These are phyloP conservation scores for Gomphus bonarii DNA, from an alignment of 1,284 basidiomycete genomes.

Conservation along the genomic window DNA sequence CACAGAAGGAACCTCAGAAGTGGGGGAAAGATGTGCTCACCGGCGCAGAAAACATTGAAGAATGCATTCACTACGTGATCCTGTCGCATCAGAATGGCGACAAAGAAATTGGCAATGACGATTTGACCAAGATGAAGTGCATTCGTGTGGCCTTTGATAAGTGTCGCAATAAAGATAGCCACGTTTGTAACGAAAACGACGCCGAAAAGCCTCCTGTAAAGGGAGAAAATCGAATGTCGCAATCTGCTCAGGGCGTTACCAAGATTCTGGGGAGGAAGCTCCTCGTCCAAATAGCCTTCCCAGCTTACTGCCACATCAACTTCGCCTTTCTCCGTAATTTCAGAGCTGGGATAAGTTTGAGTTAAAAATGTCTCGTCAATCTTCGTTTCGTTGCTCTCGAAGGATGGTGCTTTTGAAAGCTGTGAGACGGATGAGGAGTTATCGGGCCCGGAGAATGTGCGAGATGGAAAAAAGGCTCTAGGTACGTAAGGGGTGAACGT, in stretches of 20 bases:
- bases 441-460: neutral
- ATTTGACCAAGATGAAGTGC: conserved; percentile 37
- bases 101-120: conserved; percentile 42
- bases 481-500: conserved; percentile 1
- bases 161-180: conserved; percentile 37
- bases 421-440: neutral
- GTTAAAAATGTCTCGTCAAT: neutral
- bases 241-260: conserved; percentile 37
- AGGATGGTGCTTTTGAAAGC: conserved; percentile 7
- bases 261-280: conserved; percentile 39
- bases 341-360: neutral
- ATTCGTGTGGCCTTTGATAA: conserved; percentile 30
- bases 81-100: conserved; percentile 50
- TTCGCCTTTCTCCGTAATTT: conserved; percentile 20
- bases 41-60: conserved; percentile 38
- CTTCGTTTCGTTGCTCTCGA: conserved; percentile 3
- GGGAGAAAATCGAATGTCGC: conserved; percentile 41
- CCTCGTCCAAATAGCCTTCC: conserved; percentile 42
- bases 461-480: neutral
- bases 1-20: conserved; percentile 16
- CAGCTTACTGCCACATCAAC: conserved; percentile 20
- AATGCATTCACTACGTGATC: conserved; percentile 50
- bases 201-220: conserved; percentile 49
- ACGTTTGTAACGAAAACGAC: conserved; percentile 45
- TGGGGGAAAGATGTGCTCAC: conserved; percentile 33